These are phyloP conservation scores for peach (Prunus persica) DNA, from an alignment of 306 rosid species.

Conservation along the genomic window DNA sequence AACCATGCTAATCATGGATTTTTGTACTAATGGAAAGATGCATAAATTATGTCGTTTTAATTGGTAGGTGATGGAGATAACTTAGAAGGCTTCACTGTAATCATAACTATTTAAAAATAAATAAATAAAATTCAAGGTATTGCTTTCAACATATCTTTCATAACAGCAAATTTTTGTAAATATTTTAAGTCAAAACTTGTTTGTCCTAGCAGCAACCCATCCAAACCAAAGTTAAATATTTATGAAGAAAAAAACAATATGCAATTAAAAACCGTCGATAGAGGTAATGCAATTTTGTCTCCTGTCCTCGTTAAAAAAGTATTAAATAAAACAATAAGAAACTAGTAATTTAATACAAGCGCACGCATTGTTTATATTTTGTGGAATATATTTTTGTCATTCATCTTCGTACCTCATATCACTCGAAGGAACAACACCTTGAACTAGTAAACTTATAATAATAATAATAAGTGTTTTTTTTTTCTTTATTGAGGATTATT, in stretches of 20 bases:
- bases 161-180: not conserved
- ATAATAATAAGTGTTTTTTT: too few relatives aligned
- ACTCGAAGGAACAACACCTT: too few relatives aligned
- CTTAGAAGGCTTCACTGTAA: slow-evolving; percentile 36
- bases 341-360: not conserved
- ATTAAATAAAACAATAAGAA: not conserved
- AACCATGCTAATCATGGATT: slow-evolving; percentile 37
- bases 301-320: not conserved
- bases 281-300: not conserved
- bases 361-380: not conserved
- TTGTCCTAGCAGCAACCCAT: not conserved
- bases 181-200: not conserved
- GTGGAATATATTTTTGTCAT: not conserved
- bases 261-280: not conserved
- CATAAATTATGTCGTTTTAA: slow-evolving; percentile 54
- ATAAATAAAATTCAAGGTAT: not conserved
- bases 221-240: not conserved
- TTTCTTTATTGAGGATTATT: not conserved
- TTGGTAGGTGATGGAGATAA: slow-evolving; percentile 49
- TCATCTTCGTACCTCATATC: not conserved
- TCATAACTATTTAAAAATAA: slow-evolving; percentile 9
- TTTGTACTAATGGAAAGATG: slow-evolving; percentile 17
- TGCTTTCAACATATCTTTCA: not conserved
- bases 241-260: not conserved
- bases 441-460: too few relatives aligned